phyloP scores from a whole-genome alignment of 108 stramenopile species.

The Stephanodiscus minutulus region DNA sequence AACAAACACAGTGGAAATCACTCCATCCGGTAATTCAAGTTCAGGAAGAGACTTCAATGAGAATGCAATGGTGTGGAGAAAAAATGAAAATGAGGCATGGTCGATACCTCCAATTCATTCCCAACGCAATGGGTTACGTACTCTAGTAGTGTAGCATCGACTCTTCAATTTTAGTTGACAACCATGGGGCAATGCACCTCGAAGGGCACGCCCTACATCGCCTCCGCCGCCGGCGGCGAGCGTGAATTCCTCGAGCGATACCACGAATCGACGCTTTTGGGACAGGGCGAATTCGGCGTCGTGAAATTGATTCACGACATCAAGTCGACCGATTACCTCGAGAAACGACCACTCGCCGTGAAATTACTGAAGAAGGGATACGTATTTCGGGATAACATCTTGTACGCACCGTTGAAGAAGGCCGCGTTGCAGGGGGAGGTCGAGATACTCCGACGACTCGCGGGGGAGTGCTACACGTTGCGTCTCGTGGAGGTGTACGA shows the following conservation, averaged over 20 bases:
- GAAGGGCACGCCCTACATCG: conserved; percentile 37
- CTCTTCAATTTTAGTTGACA: too few species aligned
- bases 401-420: conserved; percentile 78
- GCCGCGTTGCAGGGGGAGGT: conserved; percentile 66
- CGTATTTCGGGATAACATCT: conserved; percentile 76
- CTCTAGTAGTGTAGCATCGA: too few species aligned
- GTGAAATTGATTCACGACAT: conserved; percentile 80
- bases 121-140: too few species aligned
- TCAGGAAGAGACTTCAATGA: too few species aligned
- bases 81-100: too few species aligned
- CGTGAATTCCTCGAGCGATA: conserved; percentile 68
- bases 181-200: conserved; percentile 35
- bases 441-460: conserved; percentile 67
- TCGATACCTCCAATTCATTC: too few species aligned
- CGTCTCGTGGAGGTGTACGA: conserved; percentile 68
- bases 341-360: conserved; percentile 58
- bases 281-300: conserved; percentile 82
- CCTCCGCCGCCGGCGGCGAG: conserved; percentile 54
- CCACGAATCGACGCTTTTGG: conserved; percentile 65
- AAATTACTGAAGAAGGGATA: conserved; percentile 77
- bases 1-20: too few species aligned
- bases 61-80: too few species aligned
- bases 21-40: too few species aligned
- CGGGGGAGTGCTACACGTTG: conserved; percentile 50
- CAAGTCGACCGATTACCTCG: conserved; percentile 17